Evolutionary conservation across 2,329 filamentous ascomycete genomes (phyloP), one percentile per base, ranked within the genome.

Genomic region (Colletotrichum falcatum): DNA sequence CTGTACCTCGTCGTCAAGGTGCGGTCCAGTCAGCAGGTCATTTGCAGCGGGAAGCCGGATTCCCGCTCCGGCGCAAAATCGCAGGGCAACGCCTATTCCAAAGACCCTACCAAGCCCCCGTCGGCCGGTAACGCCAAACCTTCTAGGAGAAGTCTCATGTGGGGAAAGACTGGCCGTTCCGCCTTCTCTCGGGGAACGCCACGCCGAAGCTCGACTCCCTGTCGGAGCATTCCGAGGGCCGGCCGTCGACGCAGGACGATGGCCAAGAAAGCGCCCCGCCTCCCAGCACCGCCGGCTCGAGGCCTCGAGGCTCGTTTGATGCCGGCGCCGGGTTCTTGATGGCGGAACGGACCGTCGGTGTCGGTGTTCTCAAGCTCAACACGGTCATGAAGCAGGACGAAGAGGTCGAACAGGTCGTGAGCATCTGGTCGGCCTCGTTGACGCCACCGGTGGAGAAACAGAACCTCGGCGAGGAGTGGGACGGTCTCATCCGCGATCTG

Each of bases 1-100:
- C 82, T 98, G 26, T 98, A 93, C 78, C 86, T 99, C 1, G 90
- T 98, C 4, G 92, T 96, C 73, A 94, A 93, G 75, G 88, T 98
- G 9, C 87, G 94, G 59, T 87, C 90, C 3, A 81, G 84, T 0
- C 86, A 89, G 68, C 86, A 87, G 58, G 80, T 89, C 6, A 72
- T 82, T 16, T 73, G 79, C 7, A 66, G 72, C 3, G 76, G 79
- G 16, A 86, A 87, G 70, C 86, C 88, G 1, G 77, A 80, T 9
- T 89, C 88, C 5, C 83, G 87, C 61, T 85, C 86, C 8, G 87
- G 87, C 26, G 81, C 83, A 0, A 81, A 81, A 16, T 79, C 81
- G 3, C 82, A 85, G 44, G 89, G 75, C 85, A 26, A 5, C 9
- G 66, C 54, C 9, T 60, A 61, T 20, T 58, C 53, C 35, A 83